These are phyloP conservation scores for Mitragyna speciosa DNA, from an alignment of 257 asterid genomes.

Conservation along the genomic window DNA sequence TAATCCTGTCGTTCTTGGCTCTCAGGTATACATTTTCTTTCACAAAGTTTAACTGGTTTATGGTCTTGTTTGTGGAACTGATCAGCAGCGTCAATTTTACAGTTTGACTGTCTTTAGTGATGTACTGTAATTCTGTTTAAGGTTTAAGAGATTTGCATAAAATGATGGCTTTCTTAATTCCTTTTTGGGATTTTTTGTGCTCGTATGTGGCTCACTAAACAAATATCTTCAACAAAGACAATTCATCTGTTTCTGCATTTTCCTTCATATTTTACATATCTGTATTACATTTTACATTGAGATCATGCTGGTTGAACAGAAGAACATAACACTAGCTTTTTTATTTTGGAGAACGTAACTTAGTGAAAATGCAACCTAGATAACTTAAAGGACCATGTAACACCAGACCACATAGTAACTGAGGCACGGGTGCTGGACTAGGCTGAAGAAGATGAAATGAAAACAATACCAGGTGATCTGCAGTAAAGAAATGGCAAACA, in stretches of 20 bases:
- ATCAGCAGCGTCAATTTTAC: background rate
- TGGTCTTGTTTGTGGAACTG: background rate
- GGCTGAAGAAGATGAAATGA: background rate
- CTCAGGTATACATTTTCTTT: background rate
- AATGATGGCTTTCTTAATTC: background rate
- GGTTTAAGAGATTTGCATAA: no score
- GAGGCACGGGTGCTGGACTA: background rate
- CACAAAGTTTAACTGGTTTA: background rate
- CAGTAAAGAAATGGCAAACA: background rate
- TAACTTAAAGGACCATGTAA: no score
- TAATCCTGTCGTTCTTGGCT: background rate
- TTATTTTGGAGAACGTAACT: background rate
- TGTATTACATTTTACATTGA: no score
- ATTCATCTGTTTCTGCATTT: background rate
- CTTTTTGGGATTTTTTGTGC: no score
- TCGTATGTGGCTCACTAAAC: background rate
- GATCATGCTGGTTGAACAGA: background rate
- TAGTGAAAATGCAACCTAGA: no score
- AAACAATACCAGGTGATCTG: background rate
- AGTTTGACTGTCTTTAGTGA: background rate
- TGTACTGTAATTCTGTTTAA: no score
- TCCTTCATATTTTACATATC: no score
- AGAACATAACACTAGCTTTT: background rate
- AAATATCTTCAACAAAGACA: background rate
- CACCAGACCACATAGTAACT: no score